These are phyloP conservation scores for Magnaporthales sp. DNA, from an alignment of 2,329 filamentous ascomycete genomes.

Conservation along the genomic window DNA sequence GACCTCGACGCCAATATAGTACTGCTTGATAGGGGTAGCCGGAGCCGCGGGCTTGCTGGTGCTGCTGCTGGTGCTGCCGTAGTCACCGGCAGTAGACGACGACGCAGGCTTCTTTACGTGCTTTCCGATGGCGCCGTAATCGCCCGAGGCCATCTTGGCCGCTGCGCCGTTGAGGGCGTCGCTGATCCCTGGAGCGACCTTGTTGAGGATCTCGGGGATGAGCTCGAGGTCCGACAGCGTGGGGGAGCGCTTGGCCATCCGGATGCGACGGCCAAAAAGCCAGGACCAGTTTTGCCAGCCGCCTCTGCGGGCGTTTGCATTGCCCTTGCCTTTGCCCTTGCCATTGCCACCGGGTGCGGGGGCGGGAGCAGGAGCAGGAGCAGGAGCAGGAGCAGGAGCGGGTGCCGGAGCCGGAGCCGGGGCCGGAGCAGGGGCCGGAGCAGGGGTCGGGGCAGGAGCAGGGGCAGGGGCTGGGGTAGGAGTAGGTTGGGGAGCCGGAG, in stretches of 20 bases:
- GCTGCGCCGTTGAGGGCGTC: background rate
- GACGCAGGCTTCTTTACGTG: background rate
- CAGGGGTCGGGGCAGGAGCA: background rate
- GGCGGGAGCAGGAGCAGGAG: background rate
- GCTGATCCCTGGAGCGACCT: background rate
- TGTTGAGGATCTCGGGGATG: background rate
- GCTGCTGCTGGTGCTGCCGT: background rate
- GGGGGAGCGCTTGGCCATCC: background rate
- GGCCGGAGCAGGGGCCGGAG: background rate
- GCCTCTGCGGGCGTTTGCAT: background rate
- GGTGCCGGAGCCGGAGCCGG: background rate
- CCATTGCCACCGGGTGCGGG: background rate
- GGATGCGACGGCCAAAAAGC: background rate
- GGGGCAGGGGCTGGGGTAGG: background rate
- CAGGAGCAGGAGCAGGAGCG: background rate
- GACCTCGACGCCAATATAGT: constrained; percentile 24
- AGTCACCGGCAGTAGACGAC: background rate
- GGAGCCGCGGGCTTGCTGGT: background rate
- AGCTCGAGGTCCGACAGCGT: background rate
- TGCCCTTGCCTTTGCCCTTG: constrained; percentile 2
- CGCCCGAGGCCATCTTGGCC: background rate
- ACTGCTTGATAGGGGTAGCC: constrained; percentile 14
- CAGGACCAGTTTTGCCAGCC: background rate
- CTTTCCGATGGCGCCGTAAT: background rate
- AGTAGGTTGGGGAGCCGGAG: background rate